Evolutionary conservation across 1,284 basidiomycete genomes (phyloP), one percentile per base, ranked within the genome.

Genomic region (Pyrrhoderma noxium): DNA sequence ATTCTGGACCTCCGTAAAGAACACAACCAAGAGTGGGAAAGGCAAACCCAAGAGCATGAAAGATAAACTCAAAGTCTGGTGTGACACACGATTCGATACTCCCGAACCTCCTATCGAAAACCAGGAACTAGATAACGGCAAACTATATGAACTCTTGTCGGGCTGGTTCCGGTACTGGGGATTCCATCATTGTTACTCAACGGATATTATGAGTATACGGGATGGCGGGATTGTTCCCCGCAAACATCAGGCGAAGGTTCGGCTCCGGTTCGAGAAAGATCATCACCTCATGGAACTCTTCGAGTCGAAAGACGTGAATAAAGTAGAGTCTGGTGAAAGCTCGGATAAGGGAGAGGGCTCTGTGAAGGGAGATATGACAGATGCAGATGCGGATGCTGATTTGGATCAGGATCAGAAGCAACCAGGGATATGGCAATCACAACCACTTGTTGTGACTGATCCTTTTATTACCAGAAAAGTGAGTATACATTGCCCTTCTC

Each of bases 121-220:
- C 11, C 27, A 31, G 9, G 47, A 57, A 13, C 51, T 64, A 13
- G 11, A 7, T 22, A 46, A 25, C 9, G 18, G n/a, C 11, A 48
- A 61, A 4, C 45, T 72, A 2, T 56, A 59, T 31, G 59, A 68
- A 16, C 58, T 66, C 3, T 51, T 76, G 35, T 45, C 55, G 1
- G 65, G 67, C 2, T 80, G 74, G 76, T 77, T 77, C 58, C 56
- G 61, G 79, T 79, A 69, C 58, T 79, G 73, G 72, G 69, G 61
- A 3, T 34, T 59, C 31, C 65, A 68, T 16, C 71, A 72, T 53
- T 53, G 68, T 2, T 72, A 70, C 53, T 36, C 47, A 0, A 27
- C 54, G 1, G 51, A 67, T 31, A 59, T 67, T 41, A 52, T 72
- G 25, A 70, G 67, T 50, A 69, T 78, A 45, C 67, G 70, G 2